These are phyloP conservation scores for Solanum neorickii DNA, from an alignment of 257 asterid genomes.

Conservation along the genomic window DNA sequence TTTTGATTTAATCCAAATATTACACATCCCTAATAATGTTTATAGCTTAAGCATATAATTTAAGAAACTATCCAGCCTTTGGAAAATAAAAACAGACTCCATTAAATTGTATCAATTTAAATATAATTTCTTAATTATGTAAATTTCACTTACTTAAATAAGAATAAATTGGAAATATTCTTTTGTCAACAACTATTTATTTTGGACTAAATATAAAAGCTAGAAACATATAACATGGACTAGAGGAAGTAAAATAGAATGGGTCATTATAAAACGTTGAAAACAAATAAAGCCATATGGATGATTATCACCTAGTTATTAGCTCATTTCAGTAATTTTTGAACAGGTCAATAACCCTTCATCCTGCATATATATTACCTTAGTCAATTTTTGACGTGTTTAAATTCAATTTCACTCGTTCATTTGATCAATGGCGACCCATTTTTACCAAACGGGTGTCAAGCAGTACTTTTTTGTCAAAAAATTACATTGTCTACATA, in stretches of 20 bases:
- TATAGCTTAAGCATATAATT: not conserved
- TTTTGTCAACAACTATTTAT: not conserved
- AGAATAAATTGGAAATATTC: not conserved
- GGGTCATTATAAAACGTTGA: not conserved
- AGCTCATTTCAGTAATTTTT: not conserved
- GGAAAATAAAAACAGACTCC: not conserved
- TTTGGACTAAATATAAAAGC: not conserved
- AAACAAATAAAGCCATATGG: not conserved
- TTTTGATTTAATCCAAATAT: too few relatives aligned
- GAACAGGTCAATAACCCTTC: not conserved
- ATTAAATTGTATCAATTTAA: not conserved
- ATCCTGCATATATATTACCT: not conserved
- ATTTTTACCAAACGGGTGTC: too few relatives aligned
- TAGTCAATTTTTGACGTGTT: not conserved
- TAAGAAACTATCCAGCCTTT: not conserved
- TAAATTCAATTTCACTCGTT: rapidly evolving
- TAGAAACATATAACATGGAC: not conserved
- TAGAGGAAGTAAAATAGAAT: not conserved
- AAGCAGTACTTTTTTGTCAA: rapidly evolving
- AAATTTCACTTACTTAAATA: not conserved
- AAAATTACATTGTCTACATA: too few relatives aligned
- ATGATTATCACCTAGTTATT: not conserved
- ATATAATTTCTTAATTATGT: not conserved
- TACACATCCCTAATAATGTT: not conserved
- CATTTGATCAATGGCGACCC: not conserved